Evolutionary conservation across 805 yeast species (phyloP).

Genomic region (Danielia reshetovae): DNA sequence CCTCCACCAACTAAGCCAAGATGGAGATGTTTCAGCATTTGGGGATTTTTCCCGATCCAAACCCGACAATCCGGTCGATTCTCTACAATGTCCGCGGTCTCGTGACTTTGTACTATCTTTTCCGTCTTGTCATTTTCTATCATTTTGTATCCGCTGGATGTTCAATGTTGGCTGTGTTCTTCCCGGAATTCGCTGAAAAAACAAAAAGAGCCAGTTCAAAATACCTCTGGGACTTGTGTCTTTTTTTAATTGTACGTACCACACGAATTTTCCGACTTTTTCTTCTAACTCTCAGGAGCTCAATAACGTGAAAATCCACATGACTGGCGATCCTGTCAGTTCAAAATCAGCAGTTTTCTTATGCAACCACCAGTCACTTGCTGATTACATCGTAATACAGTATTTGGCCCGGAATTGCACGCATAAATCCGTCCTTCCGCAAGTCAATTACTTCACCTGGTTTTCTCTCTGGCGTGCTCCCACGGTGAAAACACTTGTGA

Average conservation of each 20-base stretch:
- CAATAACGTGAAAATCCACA: constrained; percentile 27
- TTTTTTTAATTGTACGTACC: too few relatives aligned
- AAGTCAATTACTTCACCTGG: constrained; percentile 68
- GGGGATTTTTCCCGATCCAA: constrained; percentile 23
- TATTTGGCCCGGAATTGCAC: constrained; percentile 23
- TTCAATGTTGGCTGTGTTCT: too few relatives aligned
- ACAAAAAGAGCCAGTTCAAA: too few relatives aligned
- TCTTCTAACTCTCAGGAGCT: constrained; percentile 1
- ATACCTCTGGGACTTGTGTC: too few relatives aligned
- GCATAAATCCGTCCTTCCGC: constrained; percentile 25
- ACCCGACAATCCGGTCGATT: constrained; percentile 7
- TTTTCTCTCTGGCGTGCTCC: constrained; percentile 62
- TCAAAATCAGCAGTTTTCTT: constrained; percentile 36
- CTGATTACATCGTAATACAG: constrained; percentile 58
- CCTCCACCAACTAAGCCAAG: background rate
- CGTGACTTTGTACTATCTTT: constrained; percentile 14
- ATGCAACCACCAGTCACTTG: constrained; percentile 64
- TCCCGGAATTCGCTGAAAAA: too few relatives aligned
- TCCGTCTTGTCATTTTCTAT: constrained; percentile 14
- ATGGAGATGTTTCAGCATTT: constrained; percentile 32
- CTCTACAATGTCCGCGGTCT: constrained; percentile 16
- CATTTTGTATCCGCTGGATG: too few relatives aligned
- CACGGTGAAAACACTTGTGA: constrained; percentile 40
- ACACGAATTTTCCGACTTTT: too few relatives aligned
- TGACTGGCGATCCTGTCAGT: constrained; percentile 41